These are phyloP conservation scores for Sindora glabra DNA, from an alignment of 306 rosid species.

Conservation along the genomic window DNA sequence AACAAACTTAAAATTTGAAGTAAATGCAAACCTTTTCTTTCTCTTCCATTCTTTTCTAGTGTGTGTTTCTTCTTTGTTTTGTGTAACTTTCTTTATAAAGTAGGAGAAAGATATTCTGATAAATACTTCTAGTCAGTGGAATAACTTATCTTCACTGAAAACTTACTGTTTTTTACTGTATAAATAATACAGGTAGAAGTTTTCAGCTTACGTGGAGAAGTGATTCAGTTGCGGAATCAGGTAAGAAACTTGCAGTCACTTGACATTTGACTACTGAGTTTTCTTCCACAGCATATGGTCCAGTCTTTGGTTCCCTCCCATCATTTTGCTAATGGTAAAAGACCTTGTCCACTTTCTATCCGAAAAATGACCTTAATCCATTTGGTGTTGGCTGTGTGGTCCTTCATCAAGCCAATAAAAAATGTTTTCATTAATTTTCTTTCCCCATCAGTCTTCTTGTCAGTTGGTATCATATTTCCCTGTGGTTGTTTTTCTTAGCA, in stretches of 20 bases:
- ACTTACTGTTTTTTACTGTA: slow-evolving; percentile 17
- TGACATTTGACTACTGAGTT: background rate
- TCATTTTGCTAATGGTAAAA: background rate
- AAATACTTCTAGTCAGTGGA: slow-evolving; percentile 1
- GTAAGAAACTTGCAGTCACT: slow-evolving; percentile 35
- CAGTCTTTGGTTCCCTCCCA: background rate
- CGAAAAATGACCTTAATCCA: background rate
- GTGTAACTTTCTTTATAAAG: background rate
- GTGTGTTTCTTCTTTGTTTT: too few species aligned
- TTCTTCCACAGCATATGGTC: background rate
- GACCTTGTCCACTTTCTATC: background rate
- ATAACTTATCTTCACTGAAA: background rate
- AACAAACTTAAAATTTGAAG: background rate
- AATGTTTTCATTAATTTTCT: background rate
- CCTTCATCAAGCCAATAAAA: slow-evolving; percentile 1
- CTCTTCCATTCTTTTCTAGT: background rate
- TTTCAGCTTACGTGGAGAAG: slow-evolving; percentile 36
- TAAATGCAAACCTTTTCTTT: background rate
- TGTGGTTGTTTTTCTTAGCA: background rate
- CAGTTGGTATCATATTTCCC: background rate
- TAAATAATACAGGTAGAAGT: slow-evolving; percentile 67
- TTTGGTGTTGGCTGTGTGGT: background rate
- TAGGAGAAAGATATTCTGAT: background rate
- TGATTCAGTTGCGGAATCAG: slow-evolving; percentile 40
- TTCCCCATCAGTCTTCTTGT: background rate